Base-by-base conservation (phyloP, 2,329 filamentous ascomycete genomes). In the Fonsecaea nubica region DNA sequence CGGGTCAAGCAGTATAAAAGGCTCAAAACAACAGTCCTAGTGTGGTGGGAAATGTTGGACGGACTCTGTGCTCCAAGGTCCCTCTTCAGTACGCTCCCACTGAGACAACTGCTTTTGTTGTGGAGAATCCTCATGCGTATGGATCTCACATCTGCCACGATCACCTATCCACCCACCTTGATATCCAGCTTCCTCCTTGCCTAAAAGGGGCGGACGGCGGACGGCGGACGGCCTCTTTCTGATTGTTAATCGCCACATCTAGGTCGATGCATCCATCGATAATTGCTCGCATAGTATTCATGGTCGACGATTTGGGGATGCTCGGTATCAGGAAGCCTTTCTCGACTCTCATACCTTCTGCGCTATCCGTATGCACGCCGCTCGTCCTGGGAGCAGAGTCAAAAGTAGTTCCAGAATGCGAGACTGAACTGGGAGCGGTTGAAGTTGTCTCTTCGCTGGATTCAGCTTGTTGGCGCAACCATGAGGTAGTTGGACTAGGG, bases 401-500 rank as follows among this genome's bases (percentile, higher is more conserved):
- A 45, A 60, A 66, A 18, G 30, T 38, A 9, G 63, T 57, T 15
- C 64, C 58, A 21, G 62, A 45, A 32, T 50, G 48, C 25, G 38
- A 48, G 3, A 40, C 53, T 3, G 58, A 52, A n/a, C 10, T 13
- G 25, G 30, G 36, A 6, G 40, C 56, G 12, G 18, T 36, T 25
- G 35, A 50, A 10, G 54, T 40, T 12, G 48, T 55, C 55, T 18
- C 60, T 45, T 25, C 45, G 12, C 18, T 50, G 2, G 45, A 25
- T 10, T 21, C 45, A 25, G 45, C n/a, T 8, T 12, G 45, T 10
- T 50, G 9, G 18, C 18, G 45, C 7, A 50, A 50, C 45, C 45
- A 25, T 4, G 63, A 63, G 3, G 25, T 55, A 21, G 60, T 68
- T n/a, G 68, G 57, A 36, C 60, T 66, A 10, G 55, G 62, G 15